Conservation (phyloP, 495 filamentous ascomycete genomes). For the Parathielavia appendiculata region DNA sequence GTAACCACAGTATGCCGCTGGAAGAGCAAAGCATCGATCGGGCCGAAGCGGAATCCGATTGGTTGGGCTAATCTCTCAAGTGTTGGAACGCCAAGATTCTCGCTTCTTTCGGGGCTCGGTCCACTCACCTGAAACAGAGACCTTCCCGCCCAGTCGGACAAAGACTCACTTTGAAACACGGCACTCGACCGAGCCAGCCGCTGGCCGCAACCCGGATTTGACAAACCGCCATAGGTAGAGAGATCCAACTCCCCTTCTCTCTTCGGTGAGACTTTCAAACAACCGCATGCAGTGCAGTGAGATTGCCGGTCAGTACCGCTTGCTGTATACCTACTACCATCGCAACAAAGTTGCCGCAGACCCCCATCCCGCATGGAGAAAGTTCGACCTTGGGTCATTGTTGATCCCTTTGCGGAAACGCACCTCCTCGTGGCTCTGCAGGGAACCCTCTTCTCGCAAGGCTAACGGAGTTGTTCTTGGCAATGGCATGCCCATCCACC, state of each 20-base stretch:
- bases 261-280: too few species aligned
- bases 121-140: slow-evolving; percentile 24
- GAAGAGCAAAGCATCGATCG: too few species aligned
- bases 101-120: not conserved
- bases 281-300: too few species aligned
- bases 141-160: slow-evolving; percentile 10
- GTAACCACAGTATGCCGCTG: too few species aligned
- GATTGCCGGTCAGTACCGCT: too few species aligned
- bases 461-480: not conserved
- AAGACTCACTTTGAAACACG: slow-evolving; percentile 9
- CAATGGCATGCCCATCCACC: not conserved
- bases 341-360: not conserved
- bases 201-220: not conserved
- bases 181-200: slow-evolving; percentile 1
- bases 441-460: slow-evolving; percentile 6
- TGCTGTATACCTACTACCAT: too few species aligned
- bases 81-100: slow-evolving; percentile 2
- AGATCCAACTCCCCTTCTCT: not conserved
- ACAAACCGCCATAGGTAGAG: not conserved
- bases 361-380: slow-evolving; percentile 6
- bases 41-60: slow-evolving; percentile 1
- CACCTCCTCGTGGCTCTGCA: slow-evolving; percentile 2
- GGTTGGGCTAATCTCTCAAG: not conserved
- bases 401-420: slow-evolving; percentile 5
- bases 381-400: not conserved